These are phyloP conservation scores for Nigrograna mackinnonii DNA, from an alignment of 2,329 filamentous ascomycete species.

Conservation along the genomic window DNA sequence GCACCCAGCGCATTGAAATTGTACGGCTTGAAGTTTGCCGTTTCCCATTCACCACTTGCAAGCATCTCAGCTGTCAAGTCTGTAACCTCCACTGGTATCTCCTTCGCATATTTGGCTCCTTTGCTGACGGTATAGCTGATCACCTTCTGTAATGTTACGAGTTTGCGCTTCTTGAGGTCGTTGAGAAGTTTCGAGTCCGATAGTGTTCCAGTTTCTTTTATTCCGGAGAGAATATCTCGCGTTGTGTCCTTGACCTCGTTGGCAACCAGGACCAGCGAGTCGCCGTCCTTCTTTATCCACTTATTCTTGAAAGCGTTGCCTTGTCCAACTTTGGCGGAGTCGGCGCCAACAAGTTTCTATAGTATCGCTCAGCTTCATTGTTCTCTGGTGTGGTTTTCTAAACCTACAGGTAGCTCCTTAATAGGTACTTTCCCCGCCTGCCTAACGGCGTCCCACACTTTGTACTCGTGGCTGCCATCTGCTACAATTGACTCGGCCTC, in stretches of 20 bases:
- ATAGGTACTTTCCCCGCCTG: conserved; percentile 48
- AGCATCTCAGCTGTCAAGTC: conserved; percentile 96
- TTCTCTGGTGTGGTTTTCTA: background rate
- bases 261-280: conserved; percentile 58
- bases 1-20: conserved; percentile 76
- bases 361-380: conserved; percentile 24
- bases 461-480: conserved; percentile 55
- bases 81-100: conserved; percentile 91
- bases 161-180: conserved; percentile 90
- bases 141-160: conserved; percentile 81
- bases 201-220: conserved; percentile 71
- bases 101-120: conserved; percentile 83
- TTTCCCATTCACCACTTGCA: conserved; percentile 86
- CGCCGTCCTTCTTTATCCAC: conserved; percentile 67
- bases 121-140: conserved; percentile 84
- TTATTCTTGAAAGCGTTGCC: conserved; percentile 86
- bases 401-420: conserved; percentile 50
- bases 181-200: conserved; percentile 74
- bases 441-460: conserved; percentile 54
- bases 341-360: conserved; percentile 67
- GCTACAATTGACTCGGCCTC: conserved; percentile 76
- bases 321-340: conserved; percentile 82
- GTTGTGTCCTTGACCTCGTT: conserved; percentile 82
- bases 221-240: conserved; percentile 72
- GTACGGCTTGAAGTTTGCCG: conserved; percentile 82